phyloP scores from a whole-genome alignment of 1,284 basidiomycete species.

The Rhizoctonia solani region DNA sequence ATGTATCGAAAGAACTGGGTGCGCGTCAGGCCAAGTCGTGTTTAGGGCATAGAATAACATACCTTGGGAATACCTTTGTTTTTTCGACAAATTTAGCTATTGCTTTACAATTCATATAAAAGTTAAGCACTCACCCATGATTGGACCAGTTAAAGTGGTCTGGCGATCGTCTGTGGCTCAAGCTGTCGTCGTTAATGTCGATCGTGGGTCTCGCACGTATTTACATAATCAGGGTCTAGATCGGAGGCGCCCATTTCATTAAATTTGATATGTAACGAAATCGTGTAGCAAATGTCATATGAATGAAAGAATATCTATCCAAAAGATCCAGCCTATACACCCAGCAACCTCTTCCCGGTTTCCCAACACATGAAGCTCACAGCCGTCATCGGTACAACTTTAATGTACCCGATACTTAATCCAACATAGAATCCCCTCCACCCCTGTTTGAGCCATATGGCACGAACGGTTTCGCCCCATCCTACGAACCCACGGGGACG shows the following conservation, averaged over 20 bases:
- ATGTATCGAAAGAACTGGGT: slow-evolving; percentile 80
- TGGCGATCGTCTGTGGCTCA: neutral
- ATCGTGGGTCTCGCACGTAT: slow-evolving; percentile 8
- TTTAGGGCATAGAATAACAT: slow-evolving; percentile 24
- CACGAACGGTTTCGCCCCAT: slow-evolving; percentile 75
- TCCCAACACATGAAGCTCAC: slow-evolving; percentile 81
- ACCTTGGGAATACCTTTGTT: slow-evolving; percentile 43
- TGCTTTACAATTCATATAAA: neutral
- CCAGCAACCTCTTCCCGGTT: slow-evolving; percentile 64
- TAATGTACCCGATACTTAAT: slow-evolving; percentile 90
- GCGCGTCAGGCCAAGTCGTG: neutral
- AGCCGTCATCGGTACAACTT: slow-evolving; percentile 97
- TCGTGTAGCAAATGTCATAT: too few species aligned
- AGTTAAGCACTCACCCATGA: slow-evolving; percentile 4
- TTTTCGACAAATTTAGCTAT: neutral
- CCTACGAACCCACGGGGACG: slow-evolving; percentile 70
- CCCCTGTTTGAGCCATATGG: slow-evolving; percentile 72
- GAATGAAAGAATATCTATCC: too few species aligned
- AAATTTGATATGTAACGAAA: too few species aligned
- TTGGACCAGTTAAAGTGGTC: neutral
- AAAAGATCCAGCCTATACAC: too few species aligned
- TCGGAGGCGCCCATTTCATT: neutral
- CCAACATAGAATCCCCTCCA: slow-evolving; percentile 94
- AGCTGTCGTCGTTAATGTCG: neutral
- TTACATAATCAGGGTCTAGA: slow-evolving; percentile 23